Evolutionary conservation across 805 yeast genomes (phyloP).

Genomic region (Naumovozyma baii): DNA sequence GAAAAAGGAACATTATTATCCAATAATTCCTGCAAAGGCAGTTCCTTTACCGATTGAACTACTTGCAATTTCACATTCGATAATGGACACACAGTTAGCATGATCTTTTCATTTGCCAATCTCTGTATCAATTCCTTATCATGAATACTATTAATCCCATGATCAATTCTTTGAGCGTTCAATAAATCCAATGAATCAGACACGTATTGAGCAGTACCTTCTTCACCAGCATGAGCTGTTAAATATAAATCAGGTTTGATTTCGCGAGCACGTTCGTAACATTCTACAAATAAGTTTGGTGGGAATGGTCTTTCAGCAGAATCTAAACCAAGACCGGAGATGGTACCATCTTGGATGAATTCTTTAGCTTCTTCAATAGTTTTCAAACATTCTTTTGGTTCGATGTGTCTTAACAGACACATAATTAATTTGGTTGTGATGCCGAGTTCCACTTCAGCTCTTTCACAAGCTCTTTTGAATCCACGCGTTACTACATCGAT

Average conservation of each 20-base stretch:
- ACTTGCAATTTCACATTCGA: slow-evolving; percentile 71
- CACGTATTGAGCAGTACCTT: slow-evolving; percentile 69
- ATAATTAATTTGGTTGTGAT: slow-evolving; percentile 64
- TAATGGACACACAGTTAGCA: slow-evolving; percentile 69
- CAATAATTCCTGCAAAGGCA: slow-evolving; percentile 55
- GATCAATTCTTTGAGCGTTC: slow-evolving; percentile 65
- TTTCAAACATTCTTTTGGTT: slow-evolving; percentile 46
- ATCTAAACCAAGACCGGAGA: slow-evolving; percentile 75
- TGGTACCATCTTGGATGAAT: slow-evolving; percentile 45
- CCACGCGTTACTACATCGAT: slow-evolving; percentile 57
- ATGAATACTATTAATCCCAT: slow-evolving; percentile 60
- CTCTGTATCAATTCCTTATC: slow-evolving; percentile 45
- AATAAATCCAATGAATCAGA: slow-evolving; percentile 46
- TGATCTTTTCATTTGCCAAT: slow-evolving; percentile 44
- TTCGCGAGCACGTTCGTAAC: slow-evolving; percentile 43
- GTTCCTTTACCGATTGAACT: slow-evolving; percentile 53
- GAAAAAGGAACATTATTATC: slow-evolving; percentile 61
- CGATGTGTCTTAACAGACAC: slow-evolving; percentile 73
- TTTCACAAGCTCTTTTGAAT: slow-evolving; percentile 55
- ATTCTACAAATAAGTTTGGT: slow-evolving; percentile 56
- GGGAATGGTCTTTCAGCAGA: slow-evolving; percentile 74
- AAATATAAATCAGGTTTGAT: slow-evolving; percentile 46
- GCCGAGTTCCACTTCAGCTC: slow-evolving; percentile 50
- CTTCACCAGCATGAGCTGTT: slow-evolving; percentile 88
- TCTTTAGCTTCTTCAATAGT: slow-evolving; percentile 46